Conservation (phyloP, 2,329 filamentous ascomycete genomes). For the Emergomyces orientalis region DNA sequence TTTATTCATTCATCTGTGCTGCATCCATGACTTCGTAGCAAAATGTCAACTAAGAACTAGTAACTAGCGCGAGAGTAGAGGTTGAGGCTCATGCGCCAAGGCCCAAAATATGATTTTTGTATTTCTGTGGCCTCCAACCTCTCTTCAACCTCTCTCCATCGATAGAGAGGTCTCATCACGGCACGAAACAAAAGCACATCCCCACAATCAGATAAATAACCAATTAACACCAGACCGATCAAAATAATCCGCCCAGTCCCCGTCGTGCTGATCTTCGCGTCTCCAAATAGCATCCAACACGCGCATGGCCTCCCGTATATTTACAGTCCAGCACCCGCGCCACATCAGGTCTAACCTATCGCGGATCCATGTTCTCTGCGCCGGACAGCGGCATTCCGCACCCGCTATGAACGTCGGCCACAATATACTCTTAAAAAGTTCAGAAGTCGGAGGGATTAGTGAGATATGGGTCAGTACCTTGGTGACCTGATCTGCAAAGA, state of each 20-base stretch:
- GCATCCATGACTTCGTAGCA: too few relatives aligned
- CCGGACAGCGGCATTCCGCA: slow-evolving; percentile 28
- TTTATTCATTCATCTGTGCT: too few relatives aligned
- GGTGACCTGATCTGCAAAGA: slow-evolving; percentile 23
- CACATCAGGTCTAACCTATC: slow-evolving; percentile 28
- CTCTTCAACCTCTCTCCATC: not conserved
- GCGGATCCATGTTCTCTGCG: slow-evolving; percentile 27
- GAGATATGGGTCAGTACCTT: slow-evolving; percentile 30
- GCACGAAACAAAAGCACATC: not conserved
- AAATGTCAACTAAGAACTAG: too few relatives aligned
- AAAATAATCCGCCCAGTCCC: slow-evolving; percentile 33
- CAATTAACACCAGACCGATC: slow-evolving; percentile 33
- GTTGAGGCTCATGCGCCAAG: too few relatives aligned
- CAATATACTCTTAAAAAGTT: slow-evolving; percentile 37
- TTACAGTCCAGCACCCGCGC: slow-evolving; percentile 29
- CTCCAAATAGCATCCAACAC: slow-evolving; percentile 35
- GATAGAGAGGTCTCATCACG: not conserved
- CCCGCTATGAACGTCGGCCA: slow-evolving; percentile 39
- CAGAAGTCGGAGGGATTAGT: slow-evolving; percentile 27
- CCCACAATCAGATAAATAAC: slow-evolving; percentile 31
- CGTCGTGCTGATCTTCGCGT: slow-evolving; percentile 27
- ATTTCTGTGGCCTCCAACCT: too few relatives aligned
- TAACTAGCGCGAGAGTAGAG: too few relatives aligned
- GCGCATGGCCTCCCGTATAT: slow-evolving; percentile 34
- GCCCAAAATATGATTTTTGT: too few relatives aligned